Evolutionary conservation across 2,329 filamentous ascomycete species (phyloP).

Genomic region (Didymella sp.): DNA sequence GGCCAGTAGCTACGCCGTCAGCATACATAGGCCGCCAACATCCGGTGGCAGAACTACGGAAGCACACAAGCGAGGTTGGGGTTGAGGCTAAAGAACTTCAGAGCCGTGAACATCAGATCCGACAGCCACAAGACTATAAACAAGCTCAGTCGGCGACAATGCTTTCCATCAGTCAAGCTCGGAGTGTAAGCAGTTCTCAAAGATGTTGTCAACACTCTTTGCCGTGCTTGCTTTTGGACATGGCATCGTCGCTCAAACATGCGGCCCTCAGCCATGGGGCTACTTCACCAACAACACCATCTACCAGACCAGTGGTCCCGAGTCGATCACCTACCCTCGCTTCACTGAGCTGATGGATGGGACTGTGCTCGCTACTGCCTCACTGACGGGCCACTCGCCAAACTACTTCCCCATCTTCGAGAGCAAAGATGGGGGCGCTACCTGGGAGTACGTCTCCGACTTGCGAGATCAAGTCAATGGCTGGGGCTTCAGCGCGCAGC

Average conservation of each 20-base stretch:
- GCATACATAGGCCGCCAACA: background rate
- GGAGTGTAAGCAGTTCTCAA: background rate
- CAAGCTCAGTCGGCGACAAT: background rate
- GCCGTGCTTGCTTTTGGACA: background rate
- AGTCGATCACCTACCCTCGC: background rate
- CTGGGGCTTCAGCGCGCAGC: conserved; percentile 65
- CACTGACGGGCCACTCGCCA: background rate
- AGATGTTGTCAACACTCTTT: background rate
- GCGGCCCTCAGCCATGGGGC: background rate
- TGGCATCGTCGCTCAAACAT: background rate
- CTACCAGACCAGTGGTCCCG: background rate
- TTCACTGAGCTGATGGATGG: background rate
- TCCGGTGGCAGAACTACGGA: background rate
- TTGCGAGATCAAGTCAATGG: conserved; percentile 68
- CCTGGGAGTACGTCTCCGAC: conserved; percentile 66
- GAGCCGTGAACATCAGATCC: background rate
- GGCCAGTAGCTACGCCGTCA: background rate
- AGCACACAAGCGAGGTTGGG: background rate
- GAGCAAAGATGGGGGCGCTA: conserved; percentile 54
- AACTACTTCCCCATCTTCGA: conserved; percentile 51
- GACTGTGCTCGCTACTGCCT: background rate
- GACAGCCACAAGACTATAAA: background rate
- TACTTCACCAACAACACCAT: background rate
- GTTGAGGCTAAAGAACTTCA: background rate
- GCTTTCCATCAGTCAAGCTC: background rate